phyloP scores from a whole-genome alignment of 306 rosid species.

The Benincasa hispida region DNA sequence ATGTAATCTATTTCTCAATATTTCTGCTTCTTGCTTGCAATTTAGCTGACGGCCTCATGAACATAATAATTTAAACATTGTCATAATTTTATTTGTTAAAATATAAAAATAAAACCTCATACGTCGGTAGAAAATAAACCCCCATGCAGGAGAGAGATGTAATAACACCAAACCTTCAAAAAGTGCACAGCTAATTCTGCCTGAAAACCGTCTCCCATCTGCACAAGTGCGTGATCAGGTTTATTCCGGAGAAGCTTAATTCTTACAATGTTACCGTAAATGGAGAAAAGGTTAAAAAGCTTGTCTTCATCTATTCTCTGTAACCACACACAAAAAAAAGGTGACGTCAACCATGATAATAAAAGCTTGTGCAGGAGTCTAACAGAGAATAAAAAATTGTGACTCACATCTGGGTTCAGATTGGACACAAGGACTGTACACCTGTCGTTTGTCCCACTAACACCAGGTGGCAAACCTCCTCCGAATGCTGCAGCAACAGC shows the following conservation, averaged over 20 bases:
- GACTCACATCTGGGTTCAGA: slow-evolving; percentile 82
- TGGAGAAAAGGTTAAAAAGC: slow-evolving; percentile 90
- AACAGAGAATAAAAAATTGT: neutral
- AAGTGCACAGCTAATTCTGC: slow-evolving; percentile 95
- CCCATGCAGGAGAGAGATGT: slow-evolving; percentile 3
- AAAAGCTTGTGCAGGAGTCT: neutral
- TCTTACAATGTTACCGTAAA: slow-evolving; percentile 92
- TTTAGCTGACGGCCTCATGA: neutral
- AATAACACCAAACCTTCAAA: slow-evolving; percentile 56
- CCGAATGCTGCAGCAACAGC: slow-evolving; percentile 91
- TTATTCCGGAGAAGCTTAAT: slow-evolving; percentile 90
- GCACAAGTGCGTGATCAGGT: slow-evolving; percentile 94
- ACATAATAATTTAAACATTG: neutral
- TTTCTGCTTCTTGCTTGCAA: neutral
- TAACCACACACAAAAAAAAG: neutral
- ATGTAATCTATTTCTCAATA: neutral
- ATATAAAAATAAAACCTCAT: neutral
- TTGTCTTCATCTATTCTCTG: slow-evolving; percentile 97
- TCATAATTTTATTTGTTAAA: neutral
- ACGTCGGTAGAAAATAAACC: neutral
- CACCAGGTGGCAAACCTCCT: slow-evolving; percentile 95
- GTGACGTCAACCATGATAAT: slow-evolving; percentile 1
- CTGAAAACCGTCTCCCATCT: slow-evolving; percentile 99
- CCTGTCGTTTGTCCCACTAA: slow-evolving; percentile 92
- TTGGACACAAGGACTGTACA: slow-evolving; percentile 89